Evolutionary conservation across 768 basidiomycete species (phyloP), one percentile per base, ranked within the genome.

Genomic region (Mycena capillaripes): DNA sequence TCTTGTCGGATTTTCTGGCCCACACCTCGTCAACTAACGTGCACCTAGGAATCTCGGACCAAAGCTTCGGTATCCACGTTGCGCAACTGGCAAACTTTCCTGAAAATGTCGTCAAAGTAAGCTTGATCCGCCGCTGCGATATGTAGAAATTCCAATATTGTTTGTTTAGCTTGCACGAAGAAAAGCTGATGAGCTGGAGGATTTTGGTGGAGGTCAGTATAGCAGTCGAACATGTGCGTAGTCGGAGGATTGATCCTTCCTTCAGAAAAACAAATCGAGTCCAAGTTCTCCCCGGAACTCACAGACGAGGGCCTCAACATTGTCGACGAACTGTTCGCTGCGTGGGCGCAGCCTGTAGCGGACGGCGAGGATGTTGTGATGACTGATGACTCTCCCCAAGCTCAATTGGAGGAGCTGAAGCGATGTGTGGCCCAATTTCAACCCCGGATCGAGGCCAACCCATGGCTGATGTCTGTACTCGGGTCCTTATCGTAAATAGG

Each of bases 1-100:
- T 2, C 48, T 30, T 12, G 34, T 29, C 72, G 17, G 21, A 21
- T 34, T 61, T 56, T 34, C 38, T n/a, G 42, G 19, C 17, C 21
- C 29, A 58, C 3, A 17, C 23, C 21, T 30, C 19, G 1, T n/a
- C 17, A 32, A 38, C 27, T 32, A 21, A 66, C 69, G 16, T 32
- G 27, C 23, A 16, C 44, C 9, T 9, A 95, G 95, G 96, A 17
- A 89, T 98, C 25, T 96, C 95, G 53, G 97, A 99, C 79, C 97
- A 98, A 82, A 97, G 96, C 79, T 99, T 98, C 78, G 98, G 97
- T 82, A 99, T 99, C 32, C 97, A 99, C 76, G 98, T 99, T 19
- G 98, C 98, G 0, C 89, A 96, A 79, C 86, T 99, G n/a, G 97
- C 97, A 4, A 97, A 98, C 81, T 99, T 99, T 82, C 98, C 98